Conservation (phyloP, 306 rosid genomes). For the Quercus berberidifolia region DNA sequence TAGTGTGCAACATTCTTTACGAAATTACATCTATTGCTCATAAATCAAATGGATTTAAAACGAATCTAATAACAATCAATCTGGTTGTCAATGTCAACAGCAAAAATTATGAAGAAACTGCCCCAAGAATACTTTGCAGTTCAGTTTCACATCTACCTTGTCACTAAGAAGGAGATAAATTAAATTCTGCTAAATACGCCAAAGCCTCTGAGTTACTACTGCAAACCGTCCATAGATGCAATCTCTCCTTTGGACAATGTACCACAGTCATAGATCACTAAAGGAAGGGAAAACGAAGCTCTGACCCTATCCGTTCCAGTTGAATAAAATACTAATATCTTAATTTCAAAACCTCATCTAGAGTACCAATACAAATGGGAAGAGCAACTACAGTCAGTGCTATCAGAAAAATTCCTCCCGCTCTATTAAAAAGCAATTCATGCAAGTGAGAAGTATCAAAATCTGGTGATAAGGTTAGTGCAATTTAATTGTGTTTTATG, state of each 20-base stretch:
- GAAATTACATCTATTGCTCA: too few species aligned
- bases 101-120: constrained; percentile 2
- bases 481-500: too few species aligned
- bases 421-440: constrained; percentile 19
- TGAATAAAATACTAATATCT: constrained; percentile 29
- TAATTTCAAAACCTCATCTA: constrained; percentile 63
- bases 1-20: not conserved
- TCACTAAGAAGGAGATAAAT: constrained; percentile 31
- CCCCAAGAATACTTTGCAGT: constrained; percentile 17
- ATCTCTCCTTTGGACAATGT: constrained; percentile 77
- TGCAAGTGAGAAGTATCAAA: not conserved
- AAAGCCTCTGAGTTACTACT: constrained; percentile 68
- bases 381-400: constrained; percentile 71
- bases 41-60: not conserved
- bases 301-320: constrained; percentile 77
- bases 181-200: constrained; percentile 64
- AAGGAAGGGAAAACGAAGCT: constrained; percentile 63
- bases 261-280: constrained; percentile 91
- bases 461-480: not conserved
- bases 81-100: not conserved
- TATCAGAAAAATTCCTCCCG: constrained; percentile 54
- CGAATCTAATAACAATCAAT: not conserved
- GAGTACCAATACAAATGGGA: constrained; percentile 91
- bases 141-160: constrained; percentile 22
- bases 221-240: constrained; percentile 77